Evolutionary conservation across 306 rosid species (phyloP), one percentile per base, ranked within the genome.

Genomic region (Casuarina glauca): DNA sequence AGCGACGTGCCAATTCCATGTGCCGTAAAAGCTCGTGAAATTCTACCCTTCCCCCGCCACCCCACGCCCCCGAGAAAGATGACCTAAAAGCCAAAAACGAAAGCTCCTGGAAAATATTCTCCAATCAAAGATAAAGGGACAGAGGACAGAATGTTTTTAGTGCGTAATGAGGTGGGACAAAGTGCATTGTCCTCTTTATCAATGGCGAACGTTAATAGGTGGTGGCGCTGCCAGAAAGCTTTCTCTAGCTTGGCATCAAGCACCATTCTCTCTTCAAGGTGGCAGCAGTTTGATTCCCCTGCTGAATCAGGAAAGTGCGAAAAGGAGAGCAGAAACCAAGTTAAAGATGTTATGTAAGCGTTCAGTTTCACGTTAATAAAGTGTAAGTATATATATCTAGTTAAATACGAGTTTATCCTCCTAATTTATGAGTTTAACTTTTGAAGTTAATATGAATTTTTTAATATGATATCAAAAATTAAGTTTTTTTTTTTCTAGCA

Each of bases 21-120:
- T 87, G 89, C 87, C 89, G 75, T 82, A 75, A 90, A 79, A 85
- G 91, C 83, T 83, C 68, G 87, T 82, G 79, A 84, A 84, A 26
- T 70, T 79, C 64, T 41, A 68, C 62, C 80, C 74, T 81, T 78
- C 49, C 26, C 58, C 51, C 32, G 32, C 32, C 32, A 26, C 32
- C 32, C 32, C 32, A 1, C 32, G 32, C 76, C 69, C 68, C 78
- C 58, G 4, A 80, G 79, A 82, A 78, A 74, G 67, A 86, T 78
- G 26, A 73, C 20, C 20, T 9, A 77, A 76, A 76, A 86, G 78
- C 12, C 6, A 16, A 76, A 86, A 70, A 26, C 83, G 83, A 84
- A 82, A 82, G 82, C 82, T 55, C 5, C 20, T 61, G 78, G 70
- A 82, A 90, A 78, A 85, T 87, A 88, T 88, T 88, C 88, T 76